These are phyloP conservation scores for Trichoderma brevicompactum DNA, from an alignment of 2,329 filamentous ascomycete species.

Conservation along the genomic window DNA sequence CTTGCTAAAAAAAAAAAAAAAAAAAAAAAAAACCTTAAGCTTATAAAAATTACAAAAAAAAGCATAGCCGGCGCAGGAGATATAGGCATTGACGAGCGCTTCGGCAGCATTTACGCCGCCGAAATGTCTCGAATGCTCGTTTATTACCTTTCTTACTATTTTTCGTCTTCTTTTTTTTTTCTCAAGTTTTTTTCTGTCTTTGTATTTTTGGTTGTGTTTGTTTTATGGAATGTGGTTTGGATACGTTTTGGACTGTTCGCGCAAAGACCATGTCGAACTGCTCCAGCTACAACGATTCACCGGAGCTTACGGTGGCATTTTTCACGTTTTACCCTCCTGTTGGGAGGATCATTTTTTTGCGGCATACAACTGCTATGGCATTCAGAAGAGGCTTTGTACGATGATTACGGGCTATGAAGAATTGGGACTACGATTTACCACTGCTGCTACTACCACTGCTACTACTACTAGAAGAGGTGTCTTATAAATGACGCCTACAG, in stretches of 20 bases:
- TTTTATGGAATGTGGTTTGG: conserved; percentile 1
- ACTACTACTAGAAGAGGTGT: neutral
- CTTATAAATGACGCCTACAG: neutral
- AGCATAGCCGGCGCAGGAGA: neutral
- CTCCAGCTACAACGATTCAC: neutral
- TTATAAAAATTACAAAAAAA: neutral
- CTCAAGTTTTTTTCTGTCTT: neutral
- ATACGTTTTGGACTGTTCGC: conserved; percentile 8
- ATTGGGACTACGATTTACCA: neutral
- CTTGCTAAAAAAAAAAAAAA: neutral
- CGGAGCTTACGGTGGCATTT: neutral
- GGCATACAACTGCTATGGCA: neutral
- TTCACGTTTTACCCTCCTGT: neutral
- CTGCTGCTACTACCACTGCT: too few relatives aligned
- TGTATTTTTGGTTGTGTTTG: neutral
- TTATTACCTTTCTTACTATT: neutral
- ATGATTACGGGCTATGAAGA: neutral
- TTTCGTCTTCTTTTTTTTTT: neutral
- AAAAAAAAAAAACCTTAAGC: neutral
- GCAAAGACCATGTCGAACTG: neutral
- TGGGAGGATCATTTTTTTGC: neutral
- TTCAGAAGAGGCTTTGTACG: neutral
- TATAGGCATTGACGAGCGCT: neutral
- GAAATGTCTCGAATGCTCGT: neutral
- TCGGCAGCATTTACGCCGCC: too few relatives aligned